Conservation (phyloP, 176 grass and related monocot species). For the Dactylis glomerata region DNA sequence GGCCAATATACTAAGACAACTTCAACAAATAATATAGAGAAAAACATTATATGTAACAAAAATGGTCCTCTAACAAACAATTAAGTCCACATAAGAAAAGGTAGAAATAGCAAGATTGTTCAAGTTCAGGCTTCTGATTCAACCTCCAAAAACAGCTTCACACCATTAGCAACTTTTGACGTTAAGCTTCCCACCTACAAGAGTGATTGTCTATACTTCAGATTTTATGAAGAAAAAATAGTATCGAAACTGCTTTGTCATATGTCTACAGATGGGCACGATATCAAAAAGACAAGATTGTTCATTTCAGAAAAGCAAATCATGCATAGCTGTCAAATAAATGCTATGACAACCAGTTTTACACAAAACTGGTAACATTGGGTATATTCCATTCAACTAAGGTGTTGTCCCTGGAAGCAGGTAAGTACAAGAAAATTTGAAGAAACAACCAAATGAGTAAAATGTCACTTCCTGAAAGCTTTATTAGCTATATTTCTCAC, state of each 20-base stretch:
- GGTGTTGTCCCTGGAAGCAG: no score
- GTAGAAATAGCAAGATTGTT: neutral
- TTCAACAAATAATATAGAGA: neutral
- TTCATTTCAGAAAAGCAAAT: neutral
- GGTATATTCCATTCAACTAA: neutral
- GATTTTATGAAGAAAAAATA: neutral
- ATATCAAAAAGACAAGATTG: neutral
- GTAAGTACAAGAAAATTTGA: no score
- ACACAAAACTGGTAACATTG: neutral
- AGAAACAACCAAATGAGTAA: no score
- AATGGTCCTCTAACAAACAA: neutral
- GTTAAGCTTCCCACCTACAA: neutral
- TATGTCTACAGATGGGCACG: neutral
- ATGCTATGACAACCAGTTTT: neutral
- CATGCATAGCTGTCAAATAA: neutral
- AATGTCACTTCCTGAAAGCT: no score
- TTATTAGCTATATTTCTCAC: no score
- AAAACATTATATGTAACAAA: neutral
- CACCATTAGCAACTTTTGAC: neutral
- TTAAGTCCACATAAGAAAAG: neutral
- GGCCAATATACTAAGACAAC: neutral
- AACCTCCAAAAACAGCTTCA: conserved; percentile 39
- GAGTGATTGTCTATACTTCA: neutral
- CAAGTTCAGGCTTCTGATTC: conserved; percentile 9
- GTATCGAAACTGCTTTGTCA: neutral